These are phyloP conservation scores for Plasmodium berghei DNA, from an alignment of 169 alveolate genomes.

Conservation along the genomic window DNA sequence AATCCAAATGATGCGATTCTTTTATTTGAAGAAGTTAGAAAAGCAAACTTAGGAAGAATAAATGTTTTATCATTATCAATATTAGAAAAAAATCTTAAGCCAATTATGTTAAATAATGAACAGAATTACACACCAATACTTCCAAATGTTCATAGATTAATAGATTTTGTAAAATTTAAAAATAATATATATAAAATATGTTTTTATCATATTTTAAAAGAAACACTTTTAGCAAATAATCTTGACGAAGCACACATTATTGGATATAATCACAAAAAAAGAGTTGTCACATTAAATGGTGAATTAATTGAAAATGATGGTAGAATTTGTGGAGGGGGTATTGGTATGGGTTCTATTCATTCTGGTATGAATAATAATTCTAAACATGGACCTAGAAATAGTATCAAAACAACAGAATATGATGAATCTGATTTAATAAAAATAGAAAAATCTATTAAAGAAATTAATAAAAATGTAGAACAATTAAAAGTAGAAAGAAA, in stretches of 20 bases:
- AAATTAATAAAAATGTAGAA: conserved; percentile 23
- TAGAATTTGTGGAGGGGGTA: conserved; percentile 93
- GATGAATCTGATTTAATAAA: conserved; percentile 40
- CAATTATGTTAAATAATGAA: conserved; percentile 66
- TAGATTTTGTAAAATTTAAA: conserved; percentile 89
- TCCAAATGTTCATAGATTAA: conserved; percentile 85
- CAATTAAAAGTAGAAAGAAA: conserved; percentile 18
- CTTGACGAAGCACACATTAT: conserved; percentile 91
- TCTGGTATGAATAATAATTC: conserved; percentile 4
- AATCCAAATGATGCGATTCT: conserved; percentile 92
- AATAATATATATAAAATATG: conserved; percentile 86
- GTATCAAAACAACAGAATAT: conserved; percentile 51
- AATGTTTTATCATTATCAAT: conserved; percentile 89
- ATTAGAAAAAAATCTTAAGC: conserved; percentile 78
- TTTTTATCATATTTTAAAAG: conserved; percentile 92
- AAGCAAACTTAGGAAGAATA: conserved; percentile 91
- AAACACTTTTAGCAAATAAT: conserved; percentile 92
- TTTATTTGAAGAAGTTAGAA: conserved; percentile 90
- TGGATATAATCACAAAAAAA: conserved; percentile 88
- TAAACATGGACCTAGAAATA: background rate
- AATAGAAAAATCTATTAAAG: conserved; percentile 14
- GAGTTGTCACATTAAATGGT: conserved; percentile 95
- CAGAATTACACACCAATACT: conserved; percentile 76
- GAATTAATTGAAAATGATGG: conserved; percentile 95
- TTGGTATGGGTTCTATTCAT: conserved; percentile 10